Conservation (phyloP, 1,284 basidiomycete genomes). For the Schizopora paradoxa region DNA sequence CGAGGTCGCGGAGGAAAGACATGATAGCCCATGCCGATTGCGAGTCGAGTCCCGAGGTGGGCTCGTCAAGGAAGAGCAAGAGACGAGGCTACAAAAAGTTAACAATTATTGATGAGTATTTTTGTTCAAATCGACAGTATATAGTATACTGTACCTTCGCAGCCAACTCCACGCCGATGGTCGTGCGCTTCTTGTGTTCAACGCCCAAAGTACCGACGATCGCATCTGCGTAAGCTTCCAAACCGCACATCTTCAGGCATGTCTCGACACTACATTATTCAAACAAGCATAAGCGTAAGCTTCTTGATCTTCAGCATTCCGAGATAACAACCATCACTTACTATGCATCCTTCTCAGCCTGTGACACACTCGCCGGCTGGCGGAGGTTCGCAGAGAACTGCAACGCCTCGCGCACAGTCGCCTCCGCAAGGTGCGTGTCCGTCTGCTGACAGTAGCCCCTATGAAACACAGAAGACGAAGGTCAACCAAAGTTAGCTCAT, state of each 20-base stretch:
- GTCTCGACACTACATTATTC: slow-evolving; percentile 57
- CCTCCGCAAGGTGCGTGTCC: slow-evolving; percentile 68
- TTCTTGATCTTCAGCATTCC: not conserved
- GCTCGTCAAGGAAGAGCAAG: slow-evolving; percentile 80
- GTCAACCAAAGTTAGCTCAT: not conserved
- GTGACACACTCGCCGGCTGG: slow-evolving; percentile 64
- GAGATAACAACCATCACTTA: slow-evolving; percentile 22
- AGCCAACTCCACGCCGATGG: slow-evolving; percentile 79
- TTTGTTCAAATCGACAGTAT: not conserved
- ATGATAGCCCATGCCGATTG: slow-evolving; percentile 88
- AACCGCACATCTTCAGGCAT: slow-evolving; percentile 75
- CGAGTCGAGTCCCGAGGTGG: slow-evolving; percentile 82
- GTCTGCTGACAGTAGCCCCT: slow-evolving; percentile 78
- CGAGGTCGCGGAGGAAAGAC: slow-evolving; percentile 61
- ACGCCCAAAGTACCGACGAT: slow-evolving; percentile 73
- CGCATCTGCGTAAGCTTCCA: slow-evolving; percentile 67
- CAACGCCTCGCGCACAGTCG: slow-evolving; percentile 82
- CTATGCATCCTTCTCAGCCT: slow-evolving; percentile 76
- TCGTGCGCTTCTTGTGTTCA: slow-evolving; percentile 75
- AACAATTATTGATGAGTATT: slow-evolving; percentile 28
- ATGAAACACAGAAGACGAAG: slow-evolving; percentile 12
- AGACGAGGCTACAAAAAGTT: slow-evolving; percentile 57
- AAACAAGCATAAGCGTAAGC: slow-evolving; percentile 2
- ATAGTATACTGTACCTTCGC: slow-evolving; percentile 45
- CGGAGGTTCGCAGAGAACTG: slow-evolving; percentile 79